These are phyloP conservation scores for Colletotrichum magnum DNA, from an alignment of 2,329 filamentous ascomycete species.

Conservation along the genomic window DNA sequence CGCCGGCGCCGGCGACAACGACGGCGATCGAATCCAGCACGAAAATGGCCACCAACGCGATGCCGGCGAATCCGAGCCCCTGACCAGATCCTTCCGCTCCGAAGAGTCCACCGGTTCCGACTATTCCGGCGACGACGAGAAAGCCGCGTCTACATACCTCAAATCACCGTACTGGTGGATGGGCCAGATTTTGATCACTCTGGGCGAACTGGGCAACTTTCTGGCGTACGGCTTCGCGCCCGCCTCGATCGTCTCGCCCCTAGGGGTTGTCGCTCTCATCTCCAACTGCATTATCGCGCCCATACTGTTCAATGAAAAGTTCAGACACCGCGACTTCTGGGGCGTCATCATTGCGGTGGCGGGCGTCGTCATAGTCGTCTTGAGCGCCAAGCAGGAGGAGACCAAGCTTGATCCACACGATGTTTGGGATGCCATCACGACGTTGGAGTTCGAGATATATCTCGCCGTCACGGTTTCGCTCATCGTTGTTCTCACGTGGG, in stretches of 20 bases:
- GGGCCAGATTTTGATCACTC: conserved; percentile 90
- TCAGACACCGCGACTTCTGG: conserved; percentile 86
- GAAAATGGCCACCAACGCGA: conserved; percentile 48
- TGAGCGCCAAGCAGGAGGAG: conserved; percentile 91
- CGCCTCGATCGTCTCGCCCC: conserved; percentile 94
- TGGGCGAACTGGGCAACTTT: conserved; percentile 97
- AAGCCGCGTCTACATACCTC: conserved; percentile 79
- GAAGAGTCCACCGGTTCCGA: conserved; percentile 56
- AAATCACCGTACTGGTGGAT: conserved; percentile 97
- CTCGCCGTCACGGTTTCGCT: conserved; percentile 80
- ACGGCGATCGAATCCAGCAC: conserved; percentile 15
- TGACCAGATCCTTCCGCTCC: conserved; percentile 66
- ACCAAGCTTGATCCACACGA: conserved; percentile 91
- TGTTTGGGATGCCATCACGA: conserved; percentile 90
- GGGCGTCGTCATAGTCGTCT: conserved; percentile 91
- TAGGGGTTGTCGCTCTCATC: conserved; percentile 96
- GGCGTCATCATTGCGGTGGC: conserved; percentile 90
- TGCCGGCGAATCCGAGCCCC: conserved; percentile 63
- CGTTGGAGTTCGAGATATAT: conserved; percentile 92
- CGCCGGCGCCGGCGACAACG: conserved; percentile 21
- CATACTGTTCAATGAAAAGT: conserved; percentile 91
- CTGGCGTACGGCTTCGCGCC: conserved; percentile 97
- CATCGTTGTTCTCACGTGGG: conserved; percentile 84
- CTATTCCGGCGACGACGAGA: conserved; percentile 50
- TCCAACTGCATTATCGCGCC: conserved; percentile 98